These are phyloP conservation scores for Cetradonia linearis DNA, from an alignment of 495 filamentous ascomycete species.

Conservation along the genomic window DNA sequence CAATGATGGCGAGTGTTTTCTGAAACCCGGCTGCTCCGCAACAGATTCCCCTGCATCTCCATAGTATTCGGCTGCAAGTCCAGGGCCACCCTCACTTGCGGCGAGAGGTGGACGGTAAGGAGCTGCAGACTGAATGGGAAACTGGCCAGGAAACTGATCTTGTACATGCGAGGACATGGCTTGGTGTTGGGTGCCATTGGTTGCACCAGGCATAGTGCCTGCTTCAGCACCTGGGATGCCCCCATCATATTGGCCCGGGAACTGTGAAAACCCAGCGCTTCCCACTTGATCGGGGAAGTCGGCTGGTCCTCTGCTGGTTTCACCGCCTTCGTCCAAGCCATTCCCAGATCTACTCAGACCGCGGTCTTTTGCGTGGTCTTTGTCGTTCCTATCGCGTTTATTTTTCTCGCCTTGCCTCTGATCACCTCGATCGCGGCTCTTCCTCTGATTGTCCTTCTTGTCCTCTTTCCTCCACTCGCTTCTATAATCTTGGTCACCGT, in stretches of 20 bases:
- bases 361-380: conserved; percentile 15
- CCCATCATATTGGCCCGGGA: conserved; percentile 34
- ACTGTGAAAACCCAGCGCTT: conserved; percentile 35
- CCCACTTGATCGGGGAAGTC: conserved; percentile 32
- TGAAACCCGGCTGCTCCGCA: conserved; percentile 48
- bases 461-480: conserved; percentile 5
- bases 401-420: conserved; percentile 25
- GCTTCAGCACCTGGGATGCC: conserved; percentile 20
- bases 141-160: conserved; percentile 51
- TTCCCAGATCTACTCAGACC: conserved; percentile 13
- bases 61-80: conserved; percentile 58
- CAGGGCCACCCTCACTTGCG: conserved; percentile 32
- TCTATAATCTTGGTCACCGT: conserved; percentile 7
- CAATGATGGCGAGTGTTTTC: conserved; percentile 43
- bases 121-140: conserved; percentile 34
- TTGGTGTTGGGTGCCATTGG: conserved; percentile 22
- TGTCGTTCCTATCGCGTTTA: conserved; percentile 26
- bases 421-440: conserved; percentile 30
- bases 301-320: conserved; percentile 18
- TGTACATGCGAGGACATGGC: conserved; percentile 43
- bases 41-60: conserved; percentile 56
- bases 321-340: conserved; percentile 9
- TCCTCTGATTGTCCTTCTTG: conserved; percentile 30
- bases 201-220: background rate
- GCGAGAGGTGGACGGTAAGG: conserved; percentile 46